Evolutionary conservation across 2,329 filamentous ascomycete species (phyloP), one percentile per base, ranked within the genome.

Genomic region (Fusarium nurragi): DNA sequence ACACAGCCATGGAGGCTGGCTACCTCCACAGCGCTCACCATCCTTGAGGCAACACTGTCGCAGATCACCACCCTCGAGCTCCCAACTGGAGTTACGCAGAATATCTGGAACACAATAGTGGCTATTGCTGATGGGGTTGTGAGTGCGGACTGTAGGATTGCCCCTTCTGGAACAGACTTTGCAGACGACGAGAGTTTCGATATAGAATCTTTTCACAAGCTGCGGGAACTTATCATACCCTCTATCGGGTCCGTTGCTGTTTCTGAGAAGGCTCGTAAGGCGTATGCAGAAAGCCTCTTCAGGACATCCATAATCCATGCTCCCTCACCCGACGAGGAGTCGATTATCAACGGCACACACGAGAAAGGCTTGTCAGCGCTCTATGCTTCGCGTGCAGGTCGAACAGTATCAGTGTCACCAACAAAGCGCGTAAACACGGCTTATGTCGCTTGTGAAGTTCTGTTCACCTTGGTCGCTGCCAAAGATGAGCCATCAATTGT

Each of bases 111-210:
- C 18, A 84, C 83, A 9, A 85, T 93, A 47, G 84, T 90, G 14
- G 81, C 80, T 11, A 86, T 93, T 44, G 83, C 84, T 8, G 86
- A 88, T 57, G 89, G 89, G n/a, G 88, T 94, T 60, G 83, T 91
- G 30, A 84, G 83, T 21, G 90, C 90, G 4, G 85, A 89, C 47
- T 87, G 86, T 49, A 77, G 79, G 52, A 75, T 76, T 48, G 81
- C 83, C 30, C 72, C 80, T 14, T 74, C 79, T 9, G 77, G 75
- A 3, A 74, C 83, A 2, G 76, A 83, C 59, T 82, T 94, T 32
- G 75, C 79, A 4, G 81, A 82, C 10, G 94, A 99, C 71, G 89
- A 98, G 77, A 77, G 81, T 2, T 96, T 96, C 71, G 95, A 99
- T 74, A 90, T 97, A 18, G 72, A 79, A 2, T 89, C 91, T 1